phyloP scores from a whole-genome alignment of 768 basidiomycete genomes.

The Lactarius sp. region DNA sequence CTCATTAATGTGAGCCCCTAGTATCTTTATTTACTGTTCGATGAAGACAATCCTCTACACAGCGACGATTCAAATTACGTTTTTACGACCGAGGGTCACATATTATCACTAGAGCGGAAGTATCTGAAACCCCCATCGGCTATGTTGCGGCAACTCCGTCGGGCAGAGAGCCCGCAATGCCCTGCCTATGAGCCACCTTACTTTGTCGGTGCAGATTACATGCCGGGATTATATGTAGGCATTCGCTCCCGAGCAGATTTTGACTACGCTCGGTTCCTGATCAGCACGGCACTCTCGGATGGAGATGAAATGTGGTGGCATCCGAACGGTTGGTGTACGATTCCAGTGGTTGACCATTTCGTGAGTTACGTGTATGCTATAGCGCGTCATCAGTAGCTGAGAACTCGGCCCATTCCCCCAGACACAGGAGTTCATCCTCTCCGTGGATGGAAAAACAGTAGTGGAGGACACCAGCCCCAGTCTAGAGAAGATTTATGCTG shows the following conservation, averaged over 20 bases:
- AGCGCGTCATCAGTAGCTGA: neutral
- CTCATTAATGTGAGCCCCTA: conserved; percentile 31
- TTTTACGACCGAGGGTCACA: conserved; percentile 94
- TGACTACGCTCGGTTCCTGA: conserved; percentile 76
- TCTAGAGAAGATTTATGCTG: conserved; percentile 54
- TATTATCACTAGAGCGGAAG: conserved; percentile 58
- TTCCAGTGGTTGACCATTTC: conserved; percentile 61
- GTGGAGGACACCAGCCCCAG: conserved; percentile 69
- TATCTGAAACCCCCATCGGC: conserved; percentile 55
- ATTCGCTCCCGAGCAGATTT: conserved; percentile 69
- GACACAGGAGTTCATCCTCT: conserved; percentile 81
- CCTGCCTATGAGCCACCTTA: conserved; percentile 54
- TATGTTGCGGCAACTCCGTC: conserved; percentile 54
- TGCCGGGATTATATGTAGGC: conserved; percentile 54
- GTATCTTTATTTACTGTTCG: conserved; percentile 93
- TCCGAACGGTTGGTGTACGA: conserved; percentile 68
- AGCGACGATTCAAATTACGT: conserved; percentile 80
- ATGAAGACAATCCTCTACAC: conserved; percentile 74
- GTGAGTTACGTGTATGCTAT: conserved; percentile 40
- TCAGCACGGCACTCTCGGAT: conserved; percentile 47
- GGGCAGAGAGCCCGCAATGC: conserved; percentile 66
- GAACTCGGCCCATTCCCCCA: conserved; percentile 31
- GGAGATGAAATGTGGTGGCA: conserved; percentile 58
- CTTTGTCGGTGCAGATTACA: conserved; percentile 31
- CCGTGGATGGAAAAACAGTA: conserved; percentile 48